Conservation (phyloP, 2,329 filamentous ascomycete species). For the Botrytis aclada region DNA sequence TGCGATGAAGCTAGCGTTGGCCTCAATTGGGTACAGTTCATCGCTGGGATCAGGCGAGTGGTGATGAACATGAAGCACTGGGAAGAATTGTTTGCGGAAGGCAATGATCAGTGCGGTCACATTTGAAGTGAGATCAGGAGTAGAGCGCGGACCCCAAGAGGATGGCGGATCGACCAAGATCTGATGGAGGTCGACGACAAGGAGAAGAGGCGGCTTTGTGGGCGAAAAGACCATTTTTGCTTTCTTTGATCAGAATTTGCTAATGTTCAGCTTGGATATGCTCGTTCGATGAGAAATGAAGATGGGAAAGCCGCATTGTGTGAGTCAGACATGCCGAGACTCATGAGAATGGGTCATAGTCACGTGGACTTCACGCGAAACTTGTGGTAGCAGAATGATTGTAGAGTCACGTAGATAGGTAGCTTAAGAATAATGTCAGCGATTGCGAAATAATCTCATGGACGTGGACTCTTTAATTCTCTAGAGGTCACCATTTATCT, state of each 20-base stretch:
- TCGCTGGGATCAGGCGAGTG: slow-evolving; percentile 23
- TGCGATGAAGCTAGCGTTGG: slow-evolving; percentile 22
- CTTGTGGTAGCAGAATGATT: not conserved
- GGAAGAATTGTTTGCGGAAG: slow-evolving; percentile 26
- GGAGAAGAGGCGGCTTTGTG: slow-evolving; percentile 23
- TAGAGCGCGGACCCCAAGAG: slow-evolving; percentile 30
- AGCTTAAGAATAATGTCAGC: no score
- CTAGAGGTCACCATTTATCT: no score
- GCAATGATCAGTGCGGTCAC: slow-evolving; percentile 23
- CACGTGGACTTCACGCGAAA: not conserved
- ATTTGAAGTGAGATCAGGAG: slow-evolving; percentile 25
- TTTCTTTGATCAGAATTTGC: not conserved
- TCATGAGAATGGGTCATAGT: not conserved
- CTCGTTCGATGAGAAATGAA: not conserved
- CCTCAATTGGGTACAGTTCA: slow-evolving; percentile 17
- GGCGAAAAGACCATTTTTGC: not conserved
- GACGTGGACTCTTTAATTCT: no score
- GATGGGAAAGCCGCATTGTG: no score
- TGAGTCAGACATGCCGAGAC: slow-evolving; percentile 1
- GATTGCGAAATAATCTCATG: not conserved
- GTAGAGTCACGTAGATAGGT: not conserved
- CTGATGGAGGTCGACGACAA: slow-evolving; percentile 30
- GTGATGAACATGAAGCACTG: slow-evolving; percentile 29
- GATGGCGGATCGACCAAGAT: slow-evolving; percentile 22
- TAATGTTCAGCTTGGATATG: not conserved